Percentiles rank a stretch among this genome's conserved stretches.
Conservation (phyloP, 805 yeast genomes). For the Lachancea sp. region DNA sequence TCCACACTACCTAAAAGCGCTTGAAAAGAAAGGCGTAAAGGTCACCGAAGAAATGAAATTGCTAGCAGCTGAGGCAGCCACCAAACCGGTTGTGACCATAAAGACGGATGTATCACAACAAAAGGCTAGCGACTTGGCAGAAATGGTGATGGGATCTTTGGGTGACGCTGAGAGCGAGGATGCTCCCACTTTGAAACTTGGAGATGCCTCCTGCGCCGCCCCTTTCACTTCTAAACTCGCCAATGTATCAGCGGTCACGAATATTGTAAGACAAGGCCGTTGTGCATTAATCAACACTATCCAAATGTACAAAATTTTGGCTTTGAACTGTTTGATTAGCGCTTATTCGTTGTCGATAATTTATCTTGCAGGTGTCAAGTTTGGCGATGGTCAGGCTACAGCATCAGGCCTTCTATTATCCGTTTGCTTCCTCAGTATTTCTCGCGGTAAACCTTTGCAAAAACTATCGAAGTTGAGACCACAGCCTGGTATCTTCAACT, state of each 20-base stretch:
- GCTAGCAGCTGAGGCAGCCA: slow-evolving; percentile 48
- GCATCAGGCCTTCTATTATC: slow-evolving; percentile 87
- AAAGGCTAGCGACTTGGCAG: slow-evolving; percentile 47
- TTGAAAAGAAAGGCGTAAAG: slow-evolving; percentile 76
- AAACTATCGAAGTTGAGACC: slow-evolving; percentile 91
- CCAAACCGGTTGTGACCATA: slow-evolving; percentile 32
- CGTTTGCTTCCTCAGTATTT: slow-evolving; percentile 90
- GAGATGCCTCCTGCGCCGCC: slow-evolving; percentile 99
- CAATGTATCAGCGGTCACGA: slow-evolving; percentile 85
- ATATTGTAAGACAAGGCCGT: slow-evolving; percentile 95
- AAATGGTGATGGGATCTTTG: slow-evolving; percentile 26
- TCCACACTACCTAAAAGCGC: slow-evolving; percentile 79
- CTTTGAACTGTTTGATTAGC: slow-evolving; percentile 91
- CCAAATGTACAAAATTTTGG: slow-evolving; percentile 97
- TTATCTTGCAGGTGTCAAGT: slow-evolving; percentile 94
- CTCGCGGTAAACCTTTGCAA: slow-evolving; percentile 86
- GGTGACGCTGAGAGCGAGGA: slow-evolving; percentile 50
- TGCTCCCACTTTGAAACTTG: slow-evolving; percentile 88
- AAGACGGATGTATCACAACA: slow-evolving; percentile 7
- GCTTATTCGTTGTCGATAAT: slow-evolving; percentile 93
- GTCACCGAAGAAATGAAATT: slow-evolving; percentile 68
- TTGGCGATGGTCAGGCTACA: slow-evolving; percentile 98
- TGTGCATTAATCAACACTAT: slow-evolving; percentile 95
- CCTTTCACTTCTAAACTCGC: slow-evolving; percentile 95
- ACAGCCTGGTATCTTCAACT: slow-evolving; percentile 93